phyloP scores from a whole-genome alignment of 2,329 filamentous ascomycete species.

The Cordyceps pruinosa region DNA sequence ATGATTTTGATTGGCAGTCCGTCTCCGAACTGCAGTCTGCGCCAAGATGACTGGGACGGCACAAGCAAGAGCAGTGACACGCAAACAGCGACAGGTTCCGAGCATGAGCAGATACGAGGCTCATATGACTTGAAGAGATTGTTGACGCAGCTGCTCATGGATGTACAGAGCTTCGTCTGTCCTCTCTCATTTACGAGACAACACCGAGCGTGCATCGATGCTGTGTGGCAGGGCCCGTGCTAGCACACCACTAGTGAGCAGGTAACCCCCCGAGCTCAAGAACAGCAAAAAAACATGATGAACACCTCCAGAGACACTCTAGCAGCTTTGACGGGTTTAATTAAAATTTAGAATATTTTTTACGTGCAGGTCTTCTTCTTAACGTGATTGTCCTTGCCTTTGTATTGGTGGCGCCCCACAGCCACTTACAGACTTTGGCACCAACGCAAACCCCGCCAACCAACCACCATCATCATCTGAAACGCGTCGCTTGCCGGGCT shows the following conservation, averaged over 20 bases:
- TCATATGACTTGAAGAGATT: neutral
- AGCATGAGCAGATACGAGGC: neutral
- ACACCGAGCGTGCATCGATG: neutral
- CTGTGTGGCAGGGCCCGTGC: neutral
- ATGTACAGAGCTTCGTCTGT: neutral
- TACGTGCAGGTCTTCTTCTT: neutral
- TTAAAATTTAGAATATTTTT: neutral
- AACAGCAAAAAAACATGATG: neutral
- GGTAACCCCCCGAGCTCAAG: neutral
- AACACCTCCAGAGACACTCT: neutral
- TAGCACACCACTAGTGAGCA: neutral
- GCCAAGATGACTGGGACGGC: neutral
- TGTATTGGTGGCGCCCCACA: conserved; percentile 4
- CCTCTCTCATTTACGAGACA: neutral
- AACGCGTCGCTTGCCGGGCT: neutral
- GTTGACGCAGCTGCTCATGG: neutral
- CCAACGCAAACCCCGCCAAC: neutral
- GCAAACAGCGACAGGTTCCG: neutral
- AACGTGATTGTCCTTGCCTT: neutral
- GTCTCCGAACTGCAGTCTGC: neutral
- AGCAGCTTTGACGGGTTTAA: neutral
- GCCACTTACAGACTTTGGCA: conserved; percentile 1
- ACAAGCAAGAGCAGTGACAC: neutral
- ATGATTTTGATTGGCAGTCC: neutral
- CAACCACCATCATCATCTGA: neutral